Percentiles rank a stretch among this genome's conserved stretches.
phyloP scores from a whole-genome alignment of 495 filamentous ascomycete species.

The Peziza echinospora region DNA sequence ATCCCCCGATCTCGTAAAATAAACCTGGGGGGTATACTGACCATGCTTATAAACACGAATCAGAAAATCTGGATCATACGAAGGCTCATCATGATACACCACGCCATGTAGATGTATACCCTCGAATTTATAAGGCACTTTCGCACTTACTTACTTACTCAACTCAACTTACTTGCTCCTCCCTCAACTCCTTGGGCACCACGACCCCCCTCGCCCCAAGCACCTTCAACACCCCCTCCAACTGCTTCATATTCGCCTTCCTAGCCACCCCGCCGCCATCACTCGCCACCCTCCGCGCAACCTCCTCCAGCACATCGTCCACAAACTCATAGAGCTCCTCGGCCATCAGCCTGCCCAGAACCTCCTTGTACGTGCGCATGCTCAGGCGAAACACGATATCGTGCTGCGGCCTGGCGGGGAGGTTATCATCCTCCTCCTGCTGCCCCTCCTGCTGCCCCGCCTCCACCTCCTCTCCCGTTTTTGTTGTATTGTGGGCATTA shows the following conservation, averaged over 20 bases:
- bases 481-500: no score
- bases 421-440: no score
- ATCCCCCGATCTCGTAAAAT: no score
- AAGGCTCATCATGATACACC: no score
- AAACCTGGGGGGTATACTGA: no score
- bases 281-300: neutral
- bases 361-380: neutral
- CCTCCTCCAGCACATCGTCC: neutral
- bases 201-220: neutral
- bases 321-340: neutral
- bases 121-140: no score
- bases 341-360: neutral
- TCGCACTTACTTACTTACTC: no score
- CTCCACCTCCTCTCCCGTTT: neutral
- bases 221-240: neutral
- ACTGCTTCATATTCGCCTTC: neutral
- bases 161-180: no score
- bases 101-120: no score
- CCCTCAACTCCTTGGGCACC: neutral
- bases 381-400: neutral
- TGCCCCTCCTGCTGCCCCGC: neutral
- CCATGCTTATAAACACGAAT: no score
- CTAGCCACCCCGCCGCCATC: neutral
- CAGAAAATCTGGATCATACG: no score
- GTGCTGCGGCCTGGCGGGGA: neutral